A percentile compares a stretch with the other conserved stretches of the same genome.
phyloP scores from a whole-genome alignment of 345 rosid species.

The Mallotus nudiflorus region DNA sequence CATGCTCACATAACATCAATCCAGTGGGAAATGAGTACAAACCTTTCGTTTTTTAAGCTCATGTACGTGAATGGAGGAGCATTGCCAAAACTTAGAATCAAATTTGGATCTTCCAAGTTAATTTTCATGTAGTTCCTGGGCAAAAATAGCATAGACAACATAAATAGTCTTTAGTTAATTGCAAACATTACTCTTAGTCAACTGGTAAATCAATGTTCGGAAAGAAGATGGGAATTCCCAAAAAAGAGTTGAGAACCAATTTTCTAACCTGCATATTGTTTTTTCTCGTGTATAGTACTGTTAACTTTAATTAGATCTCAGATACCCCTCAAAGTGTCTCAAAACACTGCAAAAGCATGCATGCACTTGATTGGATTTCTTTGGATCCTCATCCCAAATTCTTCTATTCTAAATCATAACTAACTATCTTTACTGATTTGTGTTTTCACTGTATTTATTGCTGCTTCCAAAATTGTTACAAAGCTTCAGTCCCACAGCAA shows the following conservation, averaged over 20 bases:
- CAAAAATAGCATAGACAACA: neutral
- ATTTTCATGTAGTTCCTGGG: neutral
- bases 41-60: neutral
- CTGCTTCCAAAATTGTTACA: neutral
- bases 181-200: neutral
- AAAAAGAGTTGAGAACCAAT: neutral
- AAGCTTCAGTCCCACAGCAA: neutral
- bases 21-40: neutral
- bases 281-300: neutral
- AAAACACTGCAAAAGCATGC: neutral
- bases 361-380: neutral
- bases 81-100: neutral
- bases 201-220: no score
- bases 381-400: neutral
- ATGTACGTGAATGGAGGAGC: neutral
- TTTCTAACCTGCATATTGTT: neutral
- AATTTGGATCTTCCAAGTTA: neutral
- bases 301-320: neutral
- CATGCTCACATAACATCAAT: neutral
- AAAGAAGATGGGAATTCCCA: no score
- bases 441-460: neutral
- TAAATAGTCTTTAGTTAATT: neutral
- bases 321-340: no score
- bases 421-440: neutral
- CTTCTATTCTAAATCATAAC: neutral